These are phyloP conservation scores for Acer negundo DNA, from an alignment of 345 rosid species.

Conservation along the genomic window DNA sequence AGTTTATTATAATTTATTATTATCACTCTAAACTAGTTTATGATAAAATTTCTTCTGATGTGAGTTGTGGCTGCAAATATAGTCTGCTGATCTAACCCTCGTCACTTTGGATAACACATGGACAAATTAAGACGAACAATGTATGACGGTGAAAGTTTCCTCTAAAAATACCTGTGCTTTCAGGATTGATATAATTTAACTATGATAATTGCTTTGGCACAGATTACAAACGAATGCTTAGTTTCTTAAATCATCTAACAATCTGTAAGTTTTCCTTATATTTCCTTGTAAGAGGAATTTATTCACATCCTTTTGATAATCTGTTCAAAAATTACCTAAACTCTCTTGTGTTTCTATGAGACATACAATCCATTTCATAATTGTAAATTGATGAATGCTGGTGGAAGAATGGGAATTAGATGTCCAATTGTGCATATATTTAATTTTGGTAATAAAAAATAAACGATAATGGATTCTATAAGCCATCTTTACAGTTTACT, in stretches of 20 bases:
- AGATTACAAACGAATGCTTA: not conserved
- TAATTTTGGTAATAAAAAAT: not conserved
- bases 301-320: not conserved
- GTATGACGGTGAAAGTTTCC: not conserved
- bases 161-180: not conserved
- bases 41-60: not conserved
- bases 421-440: not conserved
- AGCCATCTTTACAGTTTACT: not conserved
- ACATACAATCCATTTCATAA: not conserved
- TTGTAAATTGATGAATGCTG: not conserved
- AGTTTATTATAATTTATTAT: not conserved
- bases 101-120: constrained; percentile 1
- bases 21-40: not conserved
- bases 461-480: not conserved
- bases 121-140: not conserved
- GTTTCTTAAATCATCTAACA: not conserved
- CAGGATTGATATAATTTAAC: not conserved
- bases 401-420: not conserved
- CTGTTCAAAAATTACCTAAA: not conserved
- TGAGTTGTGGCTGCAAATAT: not conserved
- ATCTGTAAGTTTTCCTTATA: not conserved
- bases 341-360: not conserved
- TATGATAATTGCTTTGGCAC: not conserved
- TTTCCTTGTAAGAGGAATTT: not conserved
- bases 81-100: not conserved